Base-by-base conservation (phyloP, 768 basidiomycete genomes). In the Naganishia randhawae region DNA sequence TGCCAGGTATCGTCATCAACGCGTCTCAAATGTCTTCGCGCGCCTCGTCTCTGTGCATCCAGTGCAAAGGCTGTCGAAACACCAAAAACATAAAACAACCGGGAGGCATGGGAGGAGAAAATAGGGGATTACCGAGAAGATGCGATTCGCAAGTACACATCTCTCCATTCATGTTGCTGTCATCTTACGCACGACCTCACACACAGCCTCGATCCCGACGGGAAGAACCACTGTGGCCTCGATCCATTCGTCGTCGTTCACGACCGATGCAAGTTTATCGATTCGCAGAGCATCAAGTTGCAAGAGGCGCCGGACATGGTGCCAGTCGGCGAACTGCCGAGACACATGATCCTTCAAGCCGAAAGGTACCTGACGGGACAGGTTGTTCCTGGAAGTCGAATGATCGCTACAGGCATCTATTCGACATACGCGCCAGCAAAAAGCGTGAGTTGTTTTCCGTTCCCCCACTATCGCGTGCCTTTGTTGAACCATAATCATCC, bases 251-350 rank as follows among this genome's bases (percentile, higher is more conserved):
- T 92, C 63, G 94, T 99, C 76, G 83, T 97, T 17, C 96, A 99
- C 80, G 89, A 92, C 41, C 91, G 92, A 81, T 98, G 92, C 35
- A 84, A 86, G 7, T 99, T 98, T 76, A 89, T 93, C 9, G 96
- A 99, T 77, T 93, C 96, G 73, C 96, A 99, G 80, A 90, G 86
- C 13, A 84, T 99, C 73, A 99, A 99, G 78, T 85, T 99, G 14
- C 96, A 99, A 80, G 96, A 99, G 80, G 94, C 95, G 19, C 96
- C 96, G 0, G 96, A 99, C 79, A 96, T 97, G 92, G 96, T 99
- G 1, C 96, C 96, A 0, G 94, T 98, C 29, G 96, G 96, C 84
- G 96, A 99, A 77, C 83, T 99, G 48, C 96, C 96, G 10, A 82
- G 94, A 55, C 96, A 98, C 77, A 92, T 99, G 85, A 84, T 95